A percentile compares a stretch with the other conserved stretches of the same genome.
Evolutionary conservation across 176 grass and related monocot species (phyloP).

Genomic region (Carex parvula): DNA sequence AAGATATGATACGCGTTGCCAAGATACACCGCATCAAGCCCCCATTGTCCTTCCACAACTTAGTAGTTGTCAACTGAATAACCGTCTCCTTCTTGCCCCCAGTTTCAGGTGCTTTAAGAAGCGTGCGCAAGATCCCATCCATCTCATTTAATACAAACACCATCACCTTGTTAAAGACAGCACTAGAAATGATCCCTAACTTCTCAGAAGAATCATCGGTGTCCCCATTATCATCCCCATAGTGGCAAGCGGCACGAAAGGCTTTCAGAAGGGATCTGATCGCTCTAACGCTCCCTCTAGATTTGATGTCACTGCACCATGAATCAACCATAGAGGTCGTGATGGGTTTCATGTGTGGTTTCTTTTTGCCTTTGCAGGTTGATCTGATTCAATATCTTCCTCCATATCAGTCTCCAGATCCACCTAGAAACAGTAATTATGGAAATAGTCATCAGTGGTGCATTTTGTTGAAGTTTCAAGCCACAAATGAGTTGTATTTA

Average conservation of each 20-base stretch:
- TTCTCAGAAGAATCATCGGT: slow-evolving; percentile 45
- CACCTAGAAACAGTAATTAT: slow-evolving; percentile 39
- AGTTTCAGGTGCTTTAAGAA: slow-evolving; percentile 60
- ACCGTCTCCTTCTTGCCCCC: slow-evolving; percentile 87
- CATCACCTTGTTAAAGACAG: slow-evolving; percentile 91
- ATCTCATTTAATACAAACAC: slow-evolving; percentile 86
- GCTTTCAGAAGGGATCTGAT: slow-evolving; percentile 69
- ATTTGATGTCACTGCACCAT: slow-evolving; percentile 57
- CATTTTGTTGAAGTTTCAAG: slow-evolving; percentile 15
- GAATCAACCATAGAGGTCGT: slow-evolving; percentile 87
- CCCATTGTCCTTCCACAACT: slow-evolving; percentile 66
- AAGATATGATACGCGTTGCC: slow-evolving; percentile 81
- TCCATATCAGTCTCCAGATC: slow-evolving; percentile 40
- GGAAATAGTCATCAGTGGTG: slow-evolving; percentile 7
- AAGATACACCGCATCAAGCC: slow-evolving; percentile 87
- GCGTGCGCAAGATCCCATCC: slow-evolving; percentile 63
- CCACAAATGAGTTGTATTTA: not conserved
- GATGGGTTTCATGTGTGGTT: slow-evolving; percentile 56
- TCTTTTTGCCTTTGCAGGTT: slow-evolving; percentile 30
- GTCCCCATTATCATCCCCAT: slow-evolving; percentile 69
- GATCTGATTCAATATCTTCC: slow-evolving; percentile 31
- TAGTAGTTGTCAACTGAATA: slow-evolving; percentile 52
- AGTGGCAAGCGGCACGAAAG: slow-evolving; percentile 74
- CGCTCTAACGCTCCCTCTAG: slow-evolving; percentile 44
- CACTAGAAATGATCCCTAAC: slow-evolving; percentile 73